phyloP scores from a whole-genome alignment of 2,329 filamentous ascomycete genomes.

The Pyrenochaeta sp. region DNA sequence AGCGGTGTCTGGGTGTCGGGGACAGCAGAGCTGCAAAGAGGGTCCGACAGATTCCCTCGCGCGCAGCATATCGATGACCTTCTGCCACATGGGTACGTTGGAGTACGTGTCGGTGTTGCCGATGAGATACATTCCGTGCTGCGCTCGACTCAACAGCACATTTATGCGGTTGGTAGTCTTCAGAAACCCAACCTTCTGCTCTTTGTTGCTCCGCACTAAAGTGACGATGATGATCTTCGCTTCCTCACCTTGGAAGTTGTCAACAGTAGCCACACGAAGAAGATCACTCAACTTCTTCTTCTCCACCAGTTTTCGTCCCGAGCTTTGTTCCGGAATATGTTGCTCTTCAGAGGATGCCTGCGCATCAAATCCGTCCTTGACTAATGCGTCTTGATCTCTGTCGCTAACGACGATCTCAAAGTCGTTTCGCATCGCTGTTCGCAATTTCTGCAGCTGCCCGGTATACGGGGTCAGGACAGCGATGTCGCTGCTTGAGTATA shows the following conservation, averaged over 20 bases:
- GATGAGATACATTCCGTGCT: slow-evolving; percentile 75
- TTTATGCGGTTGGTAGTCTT: slow-evolving; percentile 72
- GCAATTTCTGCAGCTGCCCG: slow-evolving; percentile 64
- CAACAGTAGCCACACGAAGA: slow-evolving; percentile 65
- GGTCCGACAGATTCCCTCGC: slow-evolving; percentile 20
- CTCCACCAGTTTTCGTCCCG: slow-evolving; percentile 17
- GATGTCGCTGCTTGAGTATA: slow-evolving; percentile 67
- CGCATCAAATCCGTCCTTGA: slow-evolving; percentile 26
- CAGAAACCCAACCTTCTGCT: slow-evolving; percentile 69
- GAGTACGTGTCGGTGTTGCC: slow-evolving; percentile 68
- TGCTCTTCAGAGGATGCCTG: slow-evolving; percentile 4
- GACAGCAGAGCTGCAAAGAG: slow-evolving; percentile 31
- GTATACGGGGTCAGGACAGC: slow-evolving; percentile 73
- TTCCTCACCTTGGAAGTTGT: slow-evolving; percentile 82
- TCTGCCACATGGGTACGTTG: slow-evolving; percentile 68
- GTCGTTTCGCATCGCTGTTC: slow-evolving; percentile 51
- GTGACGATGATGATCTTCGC: slow-evolving; percentile 74
- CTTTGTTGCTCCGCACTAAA: slow-evolving; percentile 72
- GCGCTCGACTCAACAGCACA: slow-evolving; percentile 70
- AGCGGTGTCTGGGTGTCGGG: slow-evolving; percentile 31
- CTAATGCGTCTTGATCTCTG: slow-evolving; percentile 64
- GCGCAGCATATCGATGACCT: slow-evolving; percentile 63
- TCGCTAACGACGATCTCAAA: slow-evolving; percentile 71
- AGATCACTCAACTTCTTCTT: slow-evolving; percentile 30
- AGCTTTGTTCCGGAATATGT: too few species aligned